Base-by-base conservation (phyloP, 139 green algal genomes). In the Nannochloris sp. region DNA sequence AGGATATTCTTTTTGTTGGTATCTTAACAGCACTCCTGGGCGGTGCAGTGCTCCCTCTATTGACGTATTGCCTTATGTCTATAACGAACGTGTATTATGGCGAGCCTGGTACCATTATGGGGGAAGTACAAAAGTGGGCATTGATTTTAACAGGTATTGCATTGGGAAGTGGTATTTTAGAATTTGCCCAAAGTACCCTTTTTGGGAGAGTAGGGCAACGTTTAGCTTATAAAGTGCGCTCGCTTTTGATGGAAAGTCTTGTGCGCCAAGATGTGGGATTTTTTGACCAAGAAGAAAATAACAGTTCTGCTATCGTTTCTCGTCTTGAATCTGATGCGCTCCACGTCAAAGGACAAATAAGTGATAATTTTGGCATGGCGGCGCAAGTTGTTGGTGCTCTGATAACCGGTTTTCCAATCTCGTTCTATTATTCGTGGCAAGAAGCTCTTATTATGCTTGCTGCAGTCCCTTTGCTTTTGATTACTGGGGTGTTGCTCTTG, bases 11-110 rank as follows among this genome's bases (percentile, higher is more conserved):
- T n/a, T n/a, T n/a, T n/a, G n/a, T n/a, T n/a, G n/a, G n/a, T n/a
- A n/a, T n/a, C n/a, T n/a, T n/a, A n/a, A n/a, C n/a, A n/a, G n/a
- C n/a, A n/a, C n/a, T n/a, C n/a, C n/a, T n/a, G n/a, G n/a, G n/a
- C n/a, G n/a, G n/a, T n/a, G n/a, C n/a, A n/a, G n/a, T 86, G 48
- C 82, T 83, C 77, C 87, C 87, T 0, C 72, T 55, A 30, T 90
- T 92, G 47, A 68, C 82, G 1, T 74, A 91, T 14, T 59, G 76
- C 10, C 64, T 89, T 14, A 69, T 47, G 33, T 64, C 38, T 44
- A 69, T 90, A 63, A 66, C 81, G 33, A 29, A 15, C 29, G 57
- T 75, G 13, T 81, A 82, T 62, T 81, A 70, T 62, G 34, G 9
- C 15, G 6, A 39, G 15, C 31, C 15, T 54, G 38, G 33, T 39